Base-by-base conservation (phyloP, 2,329 filamentous ascomycete genomes). In the Elsinoe batatas region DNA sequence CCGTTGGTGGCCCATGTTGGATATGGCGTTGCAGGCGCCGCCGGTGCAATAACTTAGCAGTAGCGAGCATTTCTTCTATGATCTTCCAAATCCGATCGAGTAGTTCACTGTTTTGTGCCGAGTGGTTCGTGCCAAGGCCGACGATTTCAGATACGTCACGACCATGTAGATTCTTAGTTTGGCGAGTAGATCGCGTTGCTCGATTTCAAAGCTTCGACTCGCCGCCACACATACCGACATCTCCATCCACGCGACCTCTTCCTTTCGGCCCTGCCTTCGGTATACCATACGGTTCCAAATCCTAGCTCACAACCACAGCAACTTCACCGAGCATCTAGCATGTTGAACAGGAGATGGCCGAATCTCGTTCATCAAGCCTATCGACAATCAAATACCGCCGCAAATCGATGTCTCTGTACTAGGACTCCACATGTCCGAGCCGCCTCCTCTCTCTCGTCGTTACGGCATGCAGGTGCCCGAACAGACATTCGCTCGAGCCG, bases 321-420 rank as follows among this genome's bases (percentile, higher is more conserved):
- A 13, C 42, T 13, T 15, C 30, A 53, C 35, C 2, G 26, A 8
- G 3, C 15, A n/a, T 42, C 51, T 53, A 58, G 53, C 57, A 60
- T 60, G 58, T 56, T 58, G 70, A 79, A 77, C 62, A 70, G 83
- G 65, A 79, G 80, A 71, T 84, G 81, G 81, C 78, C 80, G 73
- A 72, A 75, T 70, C 79, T 78, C 63, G 73, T 68, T 36, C 65
- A 63, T 57, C 61, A 64, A 32, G 62, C 67, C 32, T 62, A 63
- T 33, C 61, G 62, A 38, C 59, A 65, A 58, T 61, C 65, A 51
- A 66, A 64, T 56, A 62, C 63, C 3, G 55, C 58, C 3, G 59
- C 60, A 58, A 58, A 61, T 49, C 58, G 62, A 56, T 65, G 64
- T 62, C 61, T 44, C 13, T 60, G 38, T 57, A 58, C 13, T 64